Evolutionary conservation across 208 protist genomes (phyloP).

Genomic region (Trypanosoma conorhini): DNA sequence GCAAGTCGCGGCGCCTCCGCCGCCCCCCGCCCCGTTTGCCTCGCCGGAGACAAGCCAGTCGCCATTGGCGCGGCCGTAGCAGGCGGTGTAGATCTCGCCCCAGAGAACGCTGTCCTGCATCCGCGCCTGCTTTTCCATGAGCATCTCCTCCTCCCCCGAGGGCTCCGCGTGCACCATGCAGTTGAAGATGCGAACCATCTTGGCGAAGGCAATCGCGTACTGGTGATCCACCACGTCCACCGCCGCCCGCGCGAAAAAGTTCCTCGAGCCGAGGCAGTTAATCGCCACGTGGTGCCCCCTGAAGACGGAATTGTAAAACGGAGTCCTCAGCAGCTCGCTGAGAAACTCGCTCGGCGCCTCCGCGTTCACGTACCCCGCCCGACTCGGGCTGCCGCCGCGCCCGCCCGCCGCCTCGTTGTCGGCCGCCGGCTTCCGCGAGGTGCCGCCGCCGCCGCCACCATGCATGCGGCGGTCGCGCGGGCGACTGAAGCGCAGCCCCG

Average conservation of each 20-base stretch:
- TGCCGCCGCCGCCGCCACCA: background rate
- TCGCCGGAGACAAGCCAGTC: background rate
- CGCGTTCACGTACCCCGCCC: constrained; percentile 14
- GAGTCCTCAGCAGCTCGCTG: constrained; percentile 42
- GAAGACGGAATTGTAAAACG: constrained; percentile 65
- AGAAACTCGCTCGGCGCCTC: constrained; percentile 35
- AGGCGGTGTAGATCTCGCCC: constrained; percentile 64
- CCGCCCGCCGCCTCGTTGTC: background rate
- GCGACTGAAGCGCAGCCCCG: background rate
- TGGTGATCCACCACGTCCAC: constrained; percentile 53
- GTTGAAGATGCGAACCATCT: constrained; percentile 70
- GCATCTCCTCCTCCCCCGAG: constrained; percentile 48
- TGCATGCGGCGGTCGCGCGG: background rate
- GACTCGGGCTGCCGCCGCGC: background rate
- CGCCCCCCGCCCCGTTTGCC: background rate
- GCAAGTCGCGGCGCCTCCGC: constrained; percentile 1
- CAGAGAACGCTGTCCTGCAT: constrained; percentile 50
- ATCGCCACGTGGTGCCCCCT: constrained; percentile 64
- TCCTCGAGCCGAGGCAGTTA: constrained; percentile 59
- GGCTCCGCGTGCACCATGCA: constrained; percentile 62
- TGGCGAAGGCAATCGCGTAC: constrained; percentile 57
- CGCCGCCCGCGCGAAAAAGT: constrained; percentile 35
- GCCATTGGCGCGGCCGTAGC: constrained; percentile 32
- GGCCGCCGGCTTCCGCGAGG: background rate
- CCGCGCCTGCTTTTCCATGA: constrained; percentile 47